Evolutionary conservation across 1,284 basidiomycete genomes (phyloP).

Genomic region (Veloporphyrellus conicus): DNA sequence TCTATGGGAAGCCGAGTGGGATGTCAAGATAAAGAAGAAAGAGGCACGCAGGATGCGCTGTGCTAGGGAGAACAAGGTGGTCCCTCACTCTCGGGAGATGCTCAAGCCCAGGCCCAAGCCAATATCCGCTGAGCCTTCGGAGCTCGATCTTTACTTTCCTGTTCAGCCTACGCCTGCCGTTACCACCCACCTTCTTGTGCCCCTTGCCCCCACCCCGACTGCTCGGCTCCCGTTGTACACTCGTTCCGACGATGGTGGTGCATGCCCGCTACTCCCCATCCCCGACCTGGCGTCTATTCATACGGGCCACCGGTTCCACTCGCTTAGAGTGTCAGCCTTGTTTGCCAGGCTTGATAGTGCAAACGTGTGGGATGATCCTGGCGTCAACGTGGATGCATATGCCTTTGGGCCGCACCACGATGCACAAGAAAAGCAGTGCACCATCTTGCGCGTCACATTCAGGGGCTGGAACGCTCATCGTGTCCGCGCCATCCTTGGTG

Average conservation of each 20-base stretch:
- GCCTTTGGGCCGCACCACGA: slow-evolving; percentile 37
- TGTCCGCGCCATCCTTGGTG: slow-evolving; percentile 63
- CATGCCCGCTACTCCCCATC: slow-evolving; percentile 51
- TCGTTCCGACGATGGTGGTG: slow-evolving; percentile 21
- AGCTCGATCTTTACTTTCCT: slow-evolving; percentile 62
- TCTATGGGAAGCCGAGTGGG: slow-evolving; percentile 67
- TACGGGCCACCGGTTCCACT: slow-evolving; percentile 49
- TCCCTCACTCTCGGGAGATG: slow-evolving; percentile 31
- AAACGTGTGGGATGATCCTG: slow-evolving; percentile 56
- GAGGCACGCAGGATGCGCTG: slow-evolving; percentile 37
- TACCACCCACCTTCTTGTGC: slow-evolving; percentile 64
- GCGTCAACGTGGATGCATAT: slow-evolving; percentile 56
- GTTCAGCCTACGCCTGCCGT: slow-evolving; percentile 40
- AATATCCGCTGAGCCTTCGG: slow-evolving; percentile 29
- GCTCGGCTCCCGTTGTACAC: slow-evolving; percentile 54
- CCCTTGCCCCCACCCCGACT: slow-evolving; percentile 67
- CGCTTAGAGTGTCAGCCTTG: slow-evolving; percentile 60
- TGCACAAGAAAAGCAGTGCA: slow-evolving; percentile 41
- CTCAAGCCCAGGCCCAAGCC: slow-evolving; percentile 34
- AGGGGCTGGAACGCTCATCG: slow-evolving; percentile 60
- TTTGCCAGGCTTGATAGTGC: slow-evolving; percentile 63
- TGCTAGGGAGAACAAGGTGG: slow-evolving; percentile 21
- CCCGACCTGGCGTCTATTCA: slow-evolving; percentile 51
- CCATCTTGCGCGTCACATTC: slow-evolving; percentile 63
- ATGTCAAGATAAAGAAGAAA: slow-evolving; percentile 49